Base-by-base conservation (phyloP, 371 early-diverging fungal genomes). In the Neoconidiobolus thromboides region DNA sequence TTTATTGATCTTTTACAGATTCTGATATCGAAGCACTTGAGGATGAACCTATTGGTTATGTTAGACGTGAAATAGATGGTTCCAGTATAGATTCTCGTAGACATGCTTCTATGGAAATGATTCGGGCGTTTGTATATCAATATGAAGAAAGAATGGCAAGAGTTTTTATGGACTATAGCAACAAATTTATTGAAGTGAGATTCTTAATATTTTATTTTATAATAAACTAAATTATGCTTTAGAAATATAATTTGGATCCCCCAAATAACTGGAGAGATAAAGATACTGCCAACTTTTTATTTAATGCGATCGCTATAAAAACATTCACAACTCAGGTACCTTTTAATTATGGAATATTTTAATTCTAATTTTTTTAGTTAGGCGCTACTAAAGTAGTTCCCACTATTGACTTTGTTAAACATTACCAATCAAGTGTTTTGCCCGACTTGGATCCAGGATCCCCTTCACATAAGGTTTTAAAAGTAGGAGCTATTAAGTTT, bases 11-110 rank as follows among this genome's bases (percentile, higher is more conserved):
- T 26, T 26, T 46, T 48, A 48, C 54, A 85, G 89, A 81, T 59
- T 70, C 79, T 5, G 98, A 98, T 65, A 89, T 88, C 71, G 96
- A 96, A 63, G 66, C 90, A 58, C 95, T 94, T 69, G 92, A 95
- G 66, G 96, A 96, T 66, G 95, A 95, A 52, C 92, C 94, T 3
- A 82, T 95, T 62, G 93, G 89, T 56, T 95, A 82, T 67, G 87
- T 95, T 64, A 78, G 91, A 15, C 75, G 90, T 59, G 96, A 96
- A 69, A 65, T 96, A n/a, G 96, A 96, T 67, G 91, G 91, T 43
- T 81, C 86, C 39, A 90, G 93, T 55, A 82, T 76, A 14, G 95
- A 93, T 54, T 91, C 93, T 0, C 87, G 98, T 41, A 82, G 96
- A 56, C 80, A 90, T 61, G 85, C 94, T 14, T 87, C 96, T 1